Conservation (phyloP, 2,329 filamentous ascomycete species). For the Colletotrichum noveboracense region DNA sequence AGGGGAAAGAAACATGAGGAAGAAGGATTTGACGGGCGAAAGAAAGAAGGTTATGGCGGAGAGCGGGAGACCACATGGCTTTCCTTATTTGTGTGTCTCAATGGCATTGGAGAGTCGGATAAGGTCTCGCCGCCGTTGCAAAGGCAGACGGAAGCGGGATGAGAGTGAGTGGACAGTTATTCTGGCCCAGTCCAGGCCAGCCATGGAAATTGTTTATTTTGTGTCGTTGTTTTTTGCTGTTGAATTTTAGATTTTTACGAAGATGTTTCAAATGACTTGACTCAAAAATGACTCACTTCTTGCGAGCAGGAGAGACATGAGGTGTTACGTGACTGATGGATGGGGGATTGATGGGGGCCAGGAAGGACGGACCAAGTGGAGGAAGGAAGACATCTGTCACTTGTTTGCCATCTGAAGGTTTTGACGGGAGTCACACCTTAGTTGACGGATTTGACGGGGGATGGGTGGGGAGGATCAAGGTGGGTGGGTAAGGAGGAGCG, state of each 20-base stretch:
- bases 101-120: neutral
- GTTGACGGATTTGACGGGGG: neutral
- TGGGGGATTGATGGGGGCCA: neutral
- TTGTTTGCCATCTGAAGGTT: slow-evolving; percentile 4
- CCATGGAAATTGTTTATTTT: neutral
- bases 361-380: neutral
- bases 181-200: neutral
- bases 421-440: slow-evolving; percentile 5
- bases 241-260: neutral
- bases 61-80: slow-evolving; percentile 1
- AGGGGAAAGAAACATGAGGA: neutral
- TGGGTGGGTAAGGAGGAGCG: neutral
- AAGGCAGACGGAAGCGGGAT: neutral
- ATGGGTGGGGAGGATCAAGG: neutral
- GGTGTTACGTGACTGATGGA: neutral
- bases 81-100: neutral
- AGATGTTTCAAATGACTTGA: neutral
- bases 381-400: neutral
- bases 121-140: neutral
- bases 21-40: neutral
- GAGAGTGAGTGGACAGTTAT: neutral
- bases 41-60: slow-evolving; percentile 8
- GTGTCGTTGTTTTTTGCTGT: neutral
- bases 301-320: neutral
- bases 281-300: neutral